Evolutionary conservation across 2,329 filamentous ascomycete species (phyloP), one percentile per base, ranked within the genome.

Genomic region (Sclerotinia glacialis): DNA sequence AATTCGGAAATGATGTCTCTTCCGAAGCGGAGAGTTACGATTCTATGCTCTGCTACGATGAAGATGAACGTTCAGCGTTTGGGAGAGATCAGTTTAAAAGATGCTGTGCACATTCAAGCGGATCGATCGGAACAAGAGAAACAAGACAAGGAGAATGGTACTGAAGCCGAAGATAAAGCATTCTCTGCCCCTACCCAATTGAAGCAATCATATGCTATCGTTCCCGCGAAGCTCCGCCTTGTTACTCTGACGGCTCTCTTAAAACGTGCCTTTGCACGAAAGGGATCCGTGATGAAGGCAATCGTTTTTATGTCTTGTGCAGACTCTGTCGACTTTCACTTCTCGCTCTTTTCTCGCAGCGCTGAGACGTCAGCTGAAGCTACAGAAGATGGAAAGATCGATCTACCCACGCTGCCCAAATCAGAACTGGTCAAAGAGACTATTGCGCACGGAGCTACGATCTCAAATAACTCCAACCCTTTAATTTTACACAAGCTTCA

Each of bases 241-340:
- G 94, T 99, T 3, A 93, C 94, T 0, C 83, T 99, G 26, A 87
- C 93, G 34, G 89, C 92, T 0, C 85, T 93, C 42, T 82, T 99
- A 67, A 96, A 94, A 76, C 88, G 92, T 23, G 88, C 93, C 0
- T 98, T 99, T 77, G 89, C 92, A 67, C 86, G 93, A 23, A 91
- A 90, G 77, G 94, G 93, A 0, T 92, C 92, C 1, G 91, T 96
- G 23, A 97, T 96, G 91, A 98, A 99, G 78, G 91, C 90, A 28
- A 97, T 99, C 68, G 84, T 99, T 46, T 99, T 99, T 79, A 91
- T 99, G 59, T 97, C 94, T 14, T 99, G 95, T 74, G 93, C 95
- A 26, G 95, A 99, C 77, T 95, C 92, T 1, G 95, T 98, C 67
- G 93, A 99, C 76, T 99, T 97, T 74, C 94, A 98, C 77, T 98